Evolutionary conservation across 2,329 filamentous ascomycete genomes (phyloP).

Genomic region (Hyphodiscus sp.): DNA sequence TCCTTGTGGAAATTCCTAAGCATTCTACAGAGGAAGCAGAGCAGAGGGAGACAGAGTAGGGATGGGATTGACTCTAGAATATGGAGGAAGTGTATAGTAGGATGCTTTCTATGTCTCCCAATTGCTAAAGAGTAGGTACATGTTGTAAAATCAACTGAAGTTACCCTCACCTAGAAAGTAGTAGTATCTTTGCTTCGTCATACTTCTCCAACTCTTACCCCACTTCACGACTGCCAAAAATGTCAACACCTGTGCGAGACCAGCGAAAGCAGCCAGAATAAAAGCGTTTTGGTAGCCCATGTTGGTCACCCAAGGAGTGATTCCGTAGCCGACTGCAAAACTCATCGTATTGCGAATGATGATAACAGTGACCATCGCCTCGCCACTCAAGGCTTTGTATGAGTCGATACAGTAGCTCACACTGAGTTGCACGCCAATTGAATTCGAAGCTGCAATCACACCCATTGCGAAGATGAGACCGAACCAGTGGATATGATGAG

Average conservation of each 20-base stretch:
- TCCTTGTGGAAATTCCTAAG: too few species aligned
- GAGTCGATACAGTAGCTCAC: conserved; percentile 43
- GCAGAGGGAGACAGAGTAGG: too few species aligned
- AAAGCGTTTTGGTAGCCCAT: conserved; percentile 40
- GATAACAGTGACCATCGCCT: conserved; percentile 45
- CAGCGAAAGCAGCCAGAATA: conserved; percentile 35
- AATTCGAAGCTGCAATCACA: conserved; percentile 37
- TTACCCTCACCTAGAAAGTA: too few species aligned
- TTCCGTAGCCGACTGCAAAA: conserved; percentile 45
- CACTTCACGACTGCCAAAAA: conserved; percentile 42
- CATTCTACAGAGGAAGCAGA: too few species aligned
- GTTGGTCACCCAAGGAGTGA: conserved; percentile 38
- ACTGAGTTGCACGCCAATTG: conserved; percentile 37
- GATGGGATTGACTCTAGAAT: too few species aligned
- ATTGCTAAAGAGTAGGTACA: too few species aligned
- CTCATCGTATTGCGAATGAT: conserved; percentile 42
- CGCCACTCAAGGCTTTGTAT: conserved; percentile 41
- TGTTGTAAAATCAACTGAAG: too few species aligned
- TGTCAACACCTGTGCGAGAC: conserved; percentile 33
- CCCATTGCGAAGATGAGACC: conserved; percentile 43
- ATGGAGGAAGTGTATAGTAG: too few species aligned
- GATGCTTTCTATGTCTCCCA: too few species aligned
- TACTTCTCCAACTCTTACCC: conserved; percentile 38
- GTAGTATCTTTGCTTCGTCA: conserved; percentile 33
- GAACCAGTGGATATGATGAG: conserved; percentile 38